Evolutionary conservation across 495 filamentous ascomycete genomes (phyloP).

Genomic region (Ramalina intermedia): DNA sequence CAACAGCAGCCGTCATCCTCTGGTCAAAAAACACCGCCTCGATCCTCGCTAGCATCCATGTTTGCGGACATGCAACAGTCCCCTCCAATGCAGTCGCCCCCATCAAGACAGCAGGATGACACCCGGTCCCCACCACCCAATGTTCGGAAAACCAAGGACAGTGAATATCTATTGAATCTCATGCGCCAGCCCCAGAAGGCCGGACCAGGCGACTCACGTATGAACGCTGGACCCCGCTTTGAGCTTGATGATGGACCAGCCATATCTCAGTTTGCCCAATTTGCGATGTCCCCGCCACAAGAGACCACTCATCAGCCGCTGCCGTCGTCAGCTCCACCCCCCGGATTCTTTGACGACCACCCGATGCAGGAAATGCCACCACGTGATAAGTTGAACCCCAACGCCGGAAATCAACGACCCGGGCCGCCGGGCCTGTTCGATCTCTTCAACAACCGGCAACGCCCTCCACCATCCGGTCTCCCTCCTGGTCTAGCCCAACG

Average conservation of each 20-base stretch:
- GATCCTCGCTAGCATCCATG: neutral
- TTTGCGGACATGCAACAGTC: constrained; percentile 6
- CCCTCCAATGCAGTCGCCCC: constrained; percentile 23
- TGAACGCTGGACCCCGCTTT: constrained; percentile 21
- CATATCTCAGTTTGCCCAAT: constrained; percentile 29
- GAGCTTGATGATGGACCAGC: constrained; percentile 22
- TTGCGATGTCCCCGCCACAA: constrained; percentile 31
- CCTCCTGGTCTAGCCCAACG: constrained; percentile 24
- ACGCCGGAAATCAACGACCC: constrained; percentile 18
- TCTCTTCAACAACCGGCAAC: constrained; percentile 14
- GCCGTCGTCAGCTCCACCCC: constrained; percentile 17
- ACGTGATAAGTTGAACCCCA: constrained; percentile 22
- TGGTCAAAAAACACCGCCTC: constrained; percentile 4
- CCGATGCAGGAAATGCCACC: constrained; percentile 34
- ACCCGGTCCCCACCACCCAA: constrained; percentile 15
- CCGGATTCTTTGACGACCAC: constrained; percentile 32
- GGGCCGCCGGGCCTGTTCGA: constrained; percentile 34
- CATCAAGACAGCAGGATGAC: constrained; percentile 20
- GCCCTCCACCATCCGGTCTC: constrained; percentile 4
- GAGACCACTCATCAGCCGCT: constrained; percentile 27
- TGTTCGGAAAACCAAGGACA: constrained; percentile 28
- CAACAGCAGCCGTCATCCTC: neutral
- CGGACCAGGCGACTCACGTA: constrained; percentile 23
- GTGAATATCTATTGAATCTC: constrained; percentile 35
- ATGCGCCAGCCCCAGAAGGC: constrained; percentile 43